Conservation (phyloP, 2,329 filamentous ascomycete genomes). For the Sporothrix humicola region DNA sequence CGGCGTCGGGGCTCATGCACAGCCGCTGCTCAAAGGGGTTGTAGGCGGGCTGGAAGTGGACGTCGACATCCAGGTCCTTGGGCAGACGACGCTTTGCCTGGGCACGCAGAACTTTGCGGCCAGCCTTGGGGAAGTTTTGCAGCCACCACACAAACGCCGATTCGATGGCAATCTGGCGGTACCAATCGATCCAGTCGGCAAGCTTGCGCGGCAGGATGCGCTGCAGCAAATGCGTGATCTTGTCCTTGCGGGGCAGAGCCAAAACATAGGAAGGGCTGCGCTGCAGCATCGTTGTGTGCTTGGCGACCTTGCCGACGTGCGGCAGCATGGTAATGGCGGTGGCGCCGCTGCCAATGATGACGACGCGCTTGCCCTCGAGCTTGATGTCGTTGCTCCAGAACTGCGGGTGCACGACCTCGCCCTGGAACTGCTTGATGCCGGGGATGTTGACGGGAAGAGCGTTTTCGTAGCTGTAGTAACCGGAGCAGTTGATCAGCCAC, state of each 20-base stretch:
- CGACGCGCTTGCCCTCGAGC: constrained; percentile 69
- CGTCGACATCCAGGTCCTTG: constrained; percentile 57
- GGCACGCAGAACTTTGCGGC: constrained; percentile 54
- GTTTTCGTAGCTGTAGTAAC: constrained; percentile 75
- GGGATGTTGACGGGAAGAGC: constrained; percentile 66
- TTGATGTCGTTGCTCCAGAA: constrained; percentile 64
- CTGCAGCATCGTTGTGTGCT: constrained; percentile 78
- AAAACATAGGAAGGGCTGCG: constrained; percentile 75
- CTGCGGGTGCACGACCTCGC: constrained; percentile 65
- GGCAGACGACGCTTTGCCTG: constrained; percentile 60
- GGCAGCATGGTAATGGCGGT: constrained; percentile 81
- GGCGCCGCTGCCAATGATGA: constrained; percentile 78
- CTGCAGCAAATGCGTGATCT: constrained; percentile 48
- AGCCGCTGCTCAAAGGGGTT: constrained; percentile 76
- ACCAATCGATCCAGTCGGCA: constrained; percentile 54
- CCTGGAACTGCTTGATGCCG: constrained; percentile 66
- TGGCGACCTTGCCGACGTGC: constrained; percentile 67
- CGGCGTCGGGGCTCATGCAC: constrained; percentile 66
- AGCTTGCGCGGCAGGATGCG: constrained; percentile 55
- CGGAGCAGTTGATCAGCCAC: constrained; percentile 63
- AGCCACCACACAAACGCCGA: constrained; percentile 58
- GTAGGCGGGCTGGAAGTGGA: constrained; percentile 69
- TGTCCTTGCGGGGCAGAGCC: constrained; percentile 53
- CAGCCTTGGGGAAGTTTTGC: constrained; percentile 56
- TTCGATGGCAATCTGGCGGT: constrained; percentile 55